Percentiles rank a stretch among this genome's conserved stretches.
Conservation (phyloP, 441 rosid genomes). For the Adansonia rubrostipa region DNA sequence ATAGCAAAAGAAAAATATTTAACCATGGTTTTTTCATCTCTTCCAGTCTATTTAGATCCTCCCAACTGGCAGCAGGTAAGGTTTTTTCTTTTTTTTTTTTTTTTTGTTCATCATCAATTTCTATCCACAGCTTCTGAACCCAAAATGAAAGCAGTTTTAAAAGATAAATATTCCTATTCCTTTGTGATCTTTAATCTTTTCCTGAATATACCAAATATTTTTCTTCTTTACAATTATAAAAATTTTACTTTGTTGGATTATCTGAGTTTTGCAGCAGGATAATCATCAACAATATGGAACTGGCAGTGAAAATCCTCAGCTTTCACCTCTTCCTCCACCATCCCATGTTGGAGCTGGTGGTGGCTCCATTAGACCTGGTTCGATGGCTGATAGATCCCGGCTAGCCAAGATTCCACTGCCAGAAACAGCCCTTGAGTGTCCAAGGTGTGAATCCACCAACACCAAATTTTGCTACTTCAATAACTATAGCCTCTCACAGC, state of each 20-base stretch:
- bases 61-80: slow-evolving; percentile 72
- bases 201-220: slow-evolving; percentile 55
- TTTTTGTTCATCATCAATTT: slow-evolving; percentile 28
- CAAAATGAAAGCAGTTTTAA: slow-evolving; percentile 34
- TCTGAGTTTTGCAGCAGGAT: slow-evolving; percentile 29
- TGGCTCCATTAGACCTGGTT: slow-evolving; percentile 53
- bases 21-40: slow-evolving; percentile 65
- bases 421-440: slow-evolving; percentile 56
- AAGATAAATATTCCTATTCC: slow-evolving; percentile 48
- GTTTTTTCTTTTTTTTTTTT: slow-evolving; percentile 21
- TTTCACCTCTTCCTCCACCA: slow-evolving; percentile 32
- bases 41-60: slow-evolving; percentile 61
- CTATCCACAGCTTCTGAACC: slow-evolving; percentile 33
- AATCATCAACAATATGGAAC: slow-evolving; percentile 31
- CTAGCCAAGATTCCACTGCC: slow-evolving; percentile 55
- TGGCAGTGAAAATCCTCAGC: slow-evolving; percentile 29
- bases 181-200: slow-evolving; percentile 44
- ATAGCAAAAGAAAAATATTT: slow-evolving; percentile 29
- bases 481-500: slow-evolving; percentile 68
- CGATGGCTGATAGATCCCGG: slow-evolving; percentile 64
- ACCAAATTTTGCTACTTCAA: slow-evolving; percentile 73
- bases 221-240: slow-evolving; percentile 25
- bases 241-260: slow-evolving; percentile 17
- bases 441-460: slow-evolving; percentile 64
- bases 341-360: slow-evolving; percentile 35